These are phyloP conservation scores for Aspergillus sparsus DNA, from an alignment of 495 filamentous ascomycete genomes.

Conservation along the genomic window DNA sequence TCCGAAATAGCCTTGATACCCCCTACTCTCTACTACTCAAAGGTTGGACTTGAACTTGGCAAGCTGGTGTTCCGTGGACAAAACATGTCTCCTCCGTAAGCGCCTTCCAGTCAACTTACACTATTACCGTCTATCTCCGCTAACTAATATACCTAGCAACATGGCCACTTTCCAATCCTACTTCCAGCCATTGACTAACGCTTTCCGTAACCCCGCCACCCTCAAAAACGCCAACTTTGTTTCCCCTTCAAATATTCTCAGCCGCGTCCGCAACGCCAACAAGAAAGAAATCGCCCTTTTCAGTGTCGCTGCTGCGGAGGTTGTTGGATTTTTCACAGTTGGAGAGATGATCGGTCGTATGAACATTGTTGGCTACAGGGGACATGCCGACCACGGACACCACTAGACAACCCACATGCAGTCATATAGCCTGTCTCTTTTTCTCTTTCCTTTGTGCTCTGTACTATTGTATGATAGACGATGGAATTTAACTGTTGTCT, in stretches of 20 bases:
- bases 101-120: constrained; percentile 17
- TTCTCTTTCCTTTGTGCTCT: constrained; percentile 41
- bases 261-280: constrained; percentile 68
- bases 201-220: constrained; percentile 63
- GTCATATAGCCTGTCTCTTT: constrained; percentile 31
- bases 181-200: constrained; percentile 72
- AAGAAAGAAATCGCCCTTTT: constrained; percentile 64
- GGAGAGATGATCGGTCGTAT: constrained; percentile 94
- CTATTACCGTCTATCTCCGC: constrained; percentile 13
- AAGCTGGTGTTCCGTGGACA: constrained; percentile 86
- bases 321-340: constrained; percentile 94
- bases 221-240: constrained; percentile 45
- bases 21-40: constrained; percentile 83
- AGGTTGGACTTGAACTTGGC: constrained; percentile 81
- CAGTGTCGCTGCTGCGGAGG: constrained; percentile 80
- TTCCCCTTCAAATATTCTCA: constrained; percentile 55
- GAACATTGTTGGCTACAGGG: constrained; percentile 92
- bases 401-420: constrained; percentile 55
- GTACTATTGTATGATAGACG: constrained; percentile 58
- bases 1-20: constrained; percentile 72
- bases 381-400: constrained; percentile 56
- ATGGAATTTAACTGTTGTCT: constrained; percentile 57
- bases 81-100: constrained; percentile 94
- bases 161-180: constrained; percentile 82
- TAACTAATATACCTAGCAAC: constrained; percentile 46